Conservation (phyloP, 2,329 filamentous ascomycete species). For the Trichoderma sp. region DNA sequence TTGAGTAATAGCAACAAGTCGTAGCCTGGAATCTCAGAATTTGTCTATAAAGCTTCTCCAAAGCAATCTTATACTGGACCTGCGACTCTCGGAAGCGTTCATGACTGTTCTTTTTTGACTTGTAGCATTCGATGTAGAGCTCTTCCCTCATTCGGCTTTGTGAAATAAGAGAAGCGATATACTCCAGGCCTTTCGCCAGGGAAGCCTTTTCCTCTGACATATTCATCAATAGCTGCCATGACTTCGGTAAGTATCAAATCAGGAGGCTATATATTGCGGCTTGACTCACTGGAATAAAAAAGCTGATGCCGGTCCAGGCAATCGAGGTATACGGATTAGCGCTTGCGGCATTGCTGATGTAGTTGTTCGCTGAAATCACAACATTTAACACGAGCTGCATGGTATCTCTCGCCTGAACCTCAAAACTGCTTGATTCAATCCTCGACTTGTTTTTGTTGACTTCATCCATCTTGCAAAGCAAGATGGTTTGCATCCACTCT, state of each 20-base stretch:
- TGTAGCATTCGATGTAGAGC: background rate
- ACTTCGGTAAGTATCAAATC: background rate
- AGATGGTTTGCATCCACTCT: background rate
- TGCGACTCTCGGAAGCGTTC: background rate
- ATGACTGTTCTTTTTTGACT: background rate
- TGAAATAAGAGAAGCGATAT: background rate
- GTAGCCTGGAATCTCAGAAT: background rate
- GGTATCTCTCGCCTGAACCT: background rate
- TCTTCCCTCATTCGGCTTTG: background rate
- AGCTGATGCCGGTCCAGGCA: background rate
- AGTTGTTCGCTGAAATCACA: background rate
- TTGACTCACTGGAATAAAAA: background rate
- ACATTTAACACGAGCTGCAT: background rate
- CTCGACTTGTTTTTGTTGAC: background rate
- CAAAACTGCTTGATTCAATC: background rate
- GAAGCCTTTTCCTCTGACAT: background rate
- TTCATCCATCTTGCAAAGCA: background rate
- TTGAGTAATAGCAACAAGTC: background rate
- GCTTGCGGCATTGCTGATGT: background rate
- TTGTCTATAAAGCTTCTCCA: background rate
- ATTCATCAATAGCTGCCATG: background rate
- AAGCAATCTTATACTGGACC: background rate
- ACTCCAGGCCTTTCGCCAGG: background rate
- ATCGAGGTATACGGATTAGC: background rate
- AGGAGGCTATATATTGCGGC: accelerated